These are phyloP conservation scores for Trypanosoma platydactyli DNA, from an alignment of 208 protist genomes.

Conservation along the genomic window DNA sequence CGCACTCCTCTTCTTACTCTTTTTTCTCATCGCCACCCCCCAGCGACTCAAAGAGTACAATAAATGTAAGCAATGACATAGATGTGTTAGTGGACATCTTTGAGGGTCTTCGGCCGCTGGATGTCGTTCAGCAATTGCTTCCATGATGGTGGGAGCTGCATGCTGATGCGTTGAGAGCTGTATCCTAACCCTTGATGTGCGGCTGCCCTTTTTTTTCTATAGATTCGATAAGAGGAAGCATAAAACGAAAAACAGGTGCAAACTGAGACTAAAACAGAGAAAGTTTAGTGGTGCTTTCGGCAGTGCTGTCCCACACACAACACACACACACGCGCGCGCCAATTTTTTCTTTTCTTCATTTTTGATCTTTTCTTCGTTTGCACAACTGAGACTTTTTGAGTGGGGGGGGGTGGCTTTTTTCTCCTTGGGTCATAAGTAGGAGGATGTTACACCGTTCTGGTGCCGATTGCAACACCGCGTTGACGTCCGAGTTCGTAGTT, in stretches of 20 bases:
- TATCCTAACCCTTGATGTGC: neutral
- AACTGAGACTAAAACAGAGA: too few relatives aligned
- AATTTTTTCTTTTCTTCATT: neutral
- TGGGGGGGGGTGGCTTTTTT: neutral
- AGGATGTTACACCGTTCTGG: neutral
- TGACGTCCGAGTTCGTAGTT: conserved; percentile 11
- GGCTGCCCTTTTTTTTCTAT: too few relatives aligned
- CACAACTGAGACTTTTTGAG: neutral
- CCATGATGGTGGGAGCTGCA: too few relatives aligned
- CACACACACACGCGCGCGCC: too few relatives aligned
- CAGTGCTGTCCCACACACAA: too few relatives aligned
- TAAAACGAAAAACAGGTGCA: too few relatives aligned
- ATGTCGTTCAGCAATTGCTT: conserved; percentile 11
- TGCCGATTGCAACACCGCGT: neutral
- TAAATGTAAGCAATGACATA: conserved; percentile 19
- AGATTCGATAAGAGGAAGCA: too few relatives aligned
- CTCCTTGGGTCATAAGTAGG: too few relatives aligned
- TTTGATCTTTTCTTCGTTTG: neutral
- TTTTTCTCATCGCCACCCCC: too few relatives aligned
- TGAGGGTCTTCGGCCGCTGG: conserved; percentile 12
- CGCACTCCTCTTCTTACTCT: too few relatives aligned
- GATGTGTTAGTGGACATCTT: conserved; percentile 22
- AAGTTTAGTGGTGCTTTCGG: too few relatives aligned
- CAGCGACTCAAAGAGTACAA: conserved; percentile 6
- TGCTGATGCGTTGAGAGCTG: too few relatives aligned